Evolutionary conservation across 129 eudicot genomes (phyloP).

Genomic region (Chrysanthemum makinoi): DNA sequence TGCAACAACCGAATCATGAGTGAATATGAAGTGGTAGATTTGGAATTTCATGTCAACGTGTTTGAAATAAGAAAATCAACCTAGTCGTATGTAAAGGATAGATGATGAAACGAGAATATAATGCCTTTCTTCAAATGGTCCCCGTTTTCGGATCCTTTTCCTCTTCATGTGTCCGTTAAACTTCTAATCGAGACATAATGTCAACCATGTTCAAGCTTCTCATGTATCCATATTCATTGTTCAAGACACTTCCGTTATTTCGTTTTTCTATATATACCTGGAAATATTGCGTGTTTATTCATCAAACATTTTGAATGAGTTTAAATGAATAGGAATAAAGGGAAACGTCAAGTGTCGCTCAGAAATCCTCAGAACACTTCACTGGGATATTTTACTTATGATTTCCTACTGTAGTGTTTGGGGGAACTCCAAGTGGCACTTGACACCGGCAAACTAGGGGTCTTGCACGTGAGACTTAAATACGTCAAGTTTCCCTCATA

Average conservation of each 20-base stretch:
- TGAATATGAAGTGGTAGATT: no score
- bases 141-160: background rate
- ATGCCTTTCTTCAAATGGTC: background rate
- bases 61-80: background rate
- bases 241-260: background rate
- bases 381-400: slow-evolving; percentile 1
- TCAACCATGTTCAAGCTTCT: slow-evolving; percentile 20
- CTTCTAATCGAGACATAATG: slow-evolving; percentile 9
- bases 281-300: background rate
- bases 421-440: slow-evolving; percentile 30
- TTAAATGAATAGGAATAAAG: background rate
- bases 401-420: slow-evolving; percentile 32
- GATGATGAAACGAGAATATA: slow-evolving; percentile 20
- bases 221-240: slow-evolving; percentile 8
- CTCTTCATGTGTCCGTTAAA: background rate
- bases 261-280: slow-evolving; percentile 5
- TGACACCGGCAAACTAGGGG: background rate
- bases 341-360: slow-evolving; percentile 26
- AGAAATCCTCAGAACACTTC: slow-evolving; percentile 35
- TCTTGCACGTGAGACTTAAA: background rate
- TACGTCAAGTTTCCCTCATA: slow-evolving; percentile 19
- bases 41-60: no score
- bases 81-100: slow-evolving; percentile 8
- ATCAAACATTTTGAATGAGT: background rate
- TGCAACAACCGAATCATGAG: no score